Conservation (phyloP, 306 rosid species). For the Oemleria cerasiformis region DNA sequence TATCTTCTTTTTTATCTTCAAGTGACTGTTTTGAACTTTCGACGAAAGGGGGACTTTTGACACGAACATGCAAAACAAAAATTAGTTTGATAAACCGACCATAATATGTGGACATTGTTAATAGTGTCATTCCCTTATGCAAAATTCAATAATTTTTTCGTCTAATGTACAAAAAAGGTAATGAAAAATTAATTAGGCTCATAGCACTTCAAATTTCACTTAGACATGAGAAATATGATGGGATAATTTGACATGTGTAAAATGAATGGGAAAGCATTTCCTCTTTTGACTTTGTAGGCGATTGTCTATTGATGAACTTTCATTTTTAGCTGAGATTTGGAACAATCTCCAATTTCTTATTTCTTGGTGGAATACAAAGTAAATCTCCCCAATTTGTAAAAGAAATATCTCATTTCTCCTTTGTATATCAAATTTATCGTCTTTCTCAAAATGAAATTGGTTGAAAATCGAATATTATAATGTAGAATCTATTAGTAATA, state of each 20-base stretch:
- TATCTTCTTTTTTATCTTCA: too few species aligned
- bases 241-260: neutral
- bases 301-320: conserved; percentile 14
- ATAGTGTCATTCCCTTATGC: too few species aligned
- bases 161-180: neutral
- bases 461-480: too few species aligned
- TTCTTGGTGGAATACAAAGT: conserved; percentile 22
- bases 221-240: neutral
- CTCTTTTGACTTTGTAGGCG: conserved; percentile 33
- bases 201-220: neutral
- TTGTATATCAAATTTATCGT: neutral
- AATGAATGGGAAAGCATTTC: conserved; percentile 17
- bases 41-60: too few species aligned
- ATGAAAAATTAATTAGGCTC: neutral
- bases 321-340: conserved; percentile 25
- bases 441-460: too few species aligned
- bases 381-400: neutral
- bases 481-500: too few species aligned
- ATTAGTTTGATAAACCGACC: too few species aligned
- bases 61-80: too few species aligned
- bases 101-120: too few species aligned
- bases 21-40: too few species aligned
- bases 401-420: neutral
- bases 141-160: too few species aligned
- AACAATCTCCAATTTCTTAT: conserved; percentile 17